Conservation (phyloP, 495 filamentous ascomycete species). For the Talaromyces proteolyticus region DNA sequence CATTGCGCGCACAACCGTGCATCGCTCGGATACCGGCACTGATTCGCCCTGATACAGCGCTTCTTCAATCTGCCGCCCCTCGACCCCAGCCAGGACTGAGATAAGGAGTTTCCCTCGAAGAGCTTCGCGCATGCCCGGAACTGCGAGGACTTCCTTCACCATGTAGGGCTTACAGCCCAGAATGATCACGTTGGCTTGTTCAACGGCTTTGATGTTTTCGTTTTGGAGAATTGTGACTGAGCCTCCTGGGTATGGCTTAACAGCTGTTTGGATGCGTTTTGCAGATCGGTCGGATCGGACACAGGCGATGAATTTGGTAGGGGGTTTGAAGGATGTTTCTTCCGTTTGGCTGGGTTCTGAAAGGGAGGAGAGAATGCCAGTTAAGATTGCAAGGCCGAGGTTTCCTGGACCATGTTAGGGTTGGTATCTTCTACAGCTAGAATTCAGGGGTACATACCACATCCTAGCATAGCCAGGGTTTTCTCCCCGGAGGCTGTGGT, state of each 20-base stretch:
- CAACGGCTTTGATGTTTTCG: conserved; percentile 54
- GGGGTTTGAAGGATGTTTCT: conserved; percentile 50
- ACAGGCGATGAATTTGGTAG: conserved; percentile 70
- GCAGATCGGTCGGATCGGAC: conserved; percentile 59
- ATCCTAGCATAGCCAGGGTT: conserved; percentile 67
- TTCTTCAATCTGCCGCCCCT: conserved; percentile 52
- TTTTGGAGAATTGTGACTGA: conserved; percentile 29
- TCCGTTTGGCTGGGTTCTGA: conserved; percentile 7
- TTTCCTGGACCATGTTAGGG: conserved; percentile 44
- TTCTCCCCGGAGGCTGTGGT: conserved; percentile 28
- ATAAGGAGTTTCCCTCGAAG: conserved; percentile 70
- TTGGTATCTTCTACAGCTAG: not conserved
- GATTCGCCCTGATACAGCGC: conserved; percentile 38
- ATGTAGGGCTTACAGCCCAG: conserved; percentile 77
- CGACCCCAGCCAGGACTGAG: conserved; percentile 71
- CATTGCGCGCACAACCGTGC: conserved; percentile 65
- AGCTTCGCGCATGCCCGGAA: conserved; percentile 59
- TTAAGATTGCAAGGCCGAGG: conserved; percentile 79
- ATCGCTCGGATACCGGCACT: conserved; percentile 21
- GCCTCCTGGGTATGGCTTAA: conserved; percentile 37
- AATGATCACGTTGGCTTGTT: conserved; percentile 59
- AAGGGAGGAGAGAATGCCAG: conserved; percentile 68
- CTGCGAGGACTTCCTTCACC: conserved; percentile 56
- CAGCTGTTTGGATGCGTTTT: conserved; percentile 53
- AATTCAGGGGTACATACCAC: conserved; percentile 44